These are phyloP conservation scores for Aspergillus costaricaensis DNA, from an alignment of 2,329 filamentous ascomycete species.

Conservation along the genomic window DNA sequence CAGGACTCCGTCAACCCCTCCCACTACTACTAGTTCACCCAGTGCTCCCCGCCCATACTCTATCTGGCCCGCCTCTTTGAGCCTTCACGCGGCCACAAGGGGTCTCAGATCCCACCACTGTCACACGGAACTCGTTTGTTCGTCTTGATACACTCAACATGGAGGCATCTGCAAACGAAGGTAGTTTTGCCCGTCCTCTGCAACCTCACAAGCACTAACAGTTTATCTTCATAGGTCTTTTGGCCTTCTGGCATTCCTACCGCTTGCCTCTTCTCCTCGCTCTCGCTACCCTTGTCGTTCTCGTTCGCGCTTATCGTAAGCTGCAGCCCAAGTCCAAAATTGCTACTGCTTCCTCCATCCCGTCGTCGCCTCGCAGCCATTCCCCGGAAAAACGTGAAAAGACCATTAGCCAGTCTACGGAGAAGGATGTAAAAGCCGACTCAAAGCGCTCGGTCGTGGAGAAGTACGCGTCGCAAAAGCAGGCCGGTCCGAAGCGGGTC, in stretches of 20 bases:
- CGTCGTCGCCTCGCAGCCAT: constrained; percentile 33
- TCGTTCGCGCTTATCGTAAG: constrained; percentile 28
- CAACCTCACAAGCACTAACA: neutral
- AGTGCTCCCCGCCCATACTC: constrained; percentile 2
- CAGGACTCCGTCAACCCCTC: constrained; percentile 3
- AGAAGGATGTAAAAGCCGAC: constrained; percentile 1
- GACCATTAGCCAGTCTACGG: neutral
- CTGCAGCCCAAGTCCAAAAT: constrained; percentile 30
- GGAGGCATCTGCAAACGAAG: constrained; percentile 14
- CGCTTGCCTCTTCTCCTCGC: constrained; percentile 49
- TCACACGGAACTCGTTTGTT: no score
- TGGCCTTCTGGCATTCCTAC: constrained; percentile 51
- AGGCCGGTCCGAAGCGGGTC: constrained; percentile 36
- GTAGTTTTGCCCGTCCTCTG: neutral
- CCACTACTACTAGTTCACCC: neutral
- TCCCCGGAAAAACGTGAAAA: constrained; percentile 28
- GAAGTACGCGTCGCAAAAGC: constrained; percentile 19
- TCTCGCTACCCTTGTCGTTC: constrained; percentile 39
- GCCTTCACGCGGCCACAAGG: neutral
- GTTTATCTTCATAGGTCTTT: constrained; percentile 30
- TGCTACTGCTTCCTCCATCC: constrained; percentile 32
- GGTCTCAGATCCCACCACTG: neutral
- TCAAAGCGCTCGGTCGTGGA: neutral
- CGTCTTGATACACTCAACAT: constrained; percentile 7
- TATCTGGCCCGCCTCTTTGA: neutral